Percentiles rank a stretch among this genome's conserved stretches.
Evolutionary conservation across 345 rosid species (phyloP).

Genomic region (Gossypium raimondii): DNA sequence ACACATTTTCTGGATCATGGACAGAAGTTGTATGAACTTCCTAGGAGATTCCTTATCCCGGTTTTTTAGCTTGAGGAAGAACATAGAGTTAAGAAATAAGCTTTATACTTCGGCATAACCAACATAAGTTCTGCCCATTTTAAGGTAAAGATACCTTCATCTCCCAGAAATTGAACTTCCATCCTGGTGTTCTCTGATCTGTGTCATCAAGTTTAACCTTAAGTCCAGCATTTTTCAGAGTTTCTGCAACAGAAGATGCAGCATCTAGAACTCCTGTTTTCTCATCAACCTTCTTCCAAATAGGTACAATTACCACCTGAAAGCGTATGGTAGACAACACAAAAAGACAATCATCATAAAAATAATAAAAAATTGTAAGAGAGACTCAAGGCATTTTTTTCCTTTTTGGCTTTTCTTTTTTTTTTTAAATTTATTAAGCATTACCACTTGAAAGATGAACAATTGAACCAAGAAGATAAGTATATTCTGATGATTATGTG

Average conservation of each 20-base stretch:
- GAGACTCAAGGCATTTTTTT: background rate
- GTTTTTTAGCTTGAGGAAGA: constrained; percentile 4
- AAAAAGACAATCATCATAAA: background rate
- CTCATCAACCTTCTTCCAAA: constrained; percentile 81
- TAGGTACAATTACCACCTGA: constrained; percentile 80
- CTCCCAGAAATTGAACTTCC: constrained; percentile 98
- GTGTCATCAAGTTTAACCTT: constrained; percentile 85
- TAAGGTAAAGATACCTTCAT: constrained; percentile 59
- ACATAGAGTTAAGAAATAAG: background rate
- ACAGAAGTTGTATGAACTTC: background rate
- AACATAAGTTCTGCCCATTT: background rate
- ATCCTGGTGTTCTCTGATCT: constrained; percentile 81
- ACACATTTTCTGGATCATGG: background rate
- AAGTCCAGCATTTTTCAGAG: constrained; percentile 55
- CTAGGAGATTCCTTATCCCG: background rate
- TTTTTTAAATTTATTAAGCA: background rate
- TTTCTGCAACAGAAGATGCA: constrained; percentile 59
- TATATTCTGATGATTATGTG: background rate
- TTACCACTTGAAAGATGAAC: background rate
- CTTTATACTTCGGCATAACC: background rate
- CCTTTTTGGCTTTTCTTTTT: background rate
- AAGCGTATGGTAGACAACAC: constrained; percentile 14
- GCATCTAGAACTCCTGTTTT: constrained; percentile 68
- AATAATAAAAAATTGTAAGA: background rate
- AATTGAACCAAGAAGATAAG: background rate